Base-by-base conservation (phyloP, 306 rosid species). In the Adenanthera pavonina region DNA sequence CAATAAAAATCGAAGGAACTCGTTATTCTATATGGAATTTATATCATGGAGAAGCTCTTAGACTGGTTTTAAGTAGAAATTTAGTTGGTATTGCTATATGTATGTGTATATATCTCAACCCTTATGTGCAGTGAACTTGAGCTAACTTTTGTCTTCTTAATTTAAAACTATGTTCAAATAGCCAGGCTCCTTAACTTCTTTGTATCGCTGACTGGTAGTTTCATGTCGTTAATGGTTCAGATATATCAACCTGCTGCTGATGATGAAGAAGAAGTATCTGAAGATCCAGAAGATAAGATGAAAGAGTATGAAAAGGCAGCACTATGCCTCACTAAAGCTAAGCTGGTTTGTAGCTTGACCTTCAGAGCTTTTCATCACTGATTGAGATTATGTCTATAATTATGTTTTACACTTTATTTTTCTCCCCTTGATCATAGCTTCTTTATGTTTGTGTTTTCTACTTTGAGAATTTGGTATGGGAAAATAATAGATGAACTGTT, bases 221-320 rank as follows among this genome's bases (percentile, higher is more conserved):
- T 68, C 19, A 33, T 51, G 81, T n/a, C 76, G 65, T 48, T 69
- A 34, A 74, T 79, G 83, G 38, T 85, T 78, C 87, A 95, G 97
- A 85, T 91, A 57, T 92, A 80, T 76, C 97, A 89, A 67, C 90
- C 90, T 15, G 81, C 68, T 72, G 94, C 30, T 25, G 30, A 25
- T 25, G 30, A 25, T 25, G 30, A 61, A 33, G 68, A 13, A 69
- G 93, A 80, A 75, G 74, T 80, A 44, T 92, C 88, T 69, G 65
- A 75, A n/a, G 90, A 90, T 82, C 82, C 97, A 3, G 95, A 89
- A 88, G 90, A 90, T 84, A 86, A 67, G 88, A 75, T 88, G 83
- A 91, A 85, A 85, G 97, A 90, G 72, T 91, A 86, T 71, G 95
- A 90, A 78, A 90, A 83, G 88, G 95, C 97, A 7, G 97, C 95